These are phyloP conservation scores for Pythium grandisporangium DNA, from an alignment of 352 stramenopile genomes.

Conservation along the genomic window DNA sequence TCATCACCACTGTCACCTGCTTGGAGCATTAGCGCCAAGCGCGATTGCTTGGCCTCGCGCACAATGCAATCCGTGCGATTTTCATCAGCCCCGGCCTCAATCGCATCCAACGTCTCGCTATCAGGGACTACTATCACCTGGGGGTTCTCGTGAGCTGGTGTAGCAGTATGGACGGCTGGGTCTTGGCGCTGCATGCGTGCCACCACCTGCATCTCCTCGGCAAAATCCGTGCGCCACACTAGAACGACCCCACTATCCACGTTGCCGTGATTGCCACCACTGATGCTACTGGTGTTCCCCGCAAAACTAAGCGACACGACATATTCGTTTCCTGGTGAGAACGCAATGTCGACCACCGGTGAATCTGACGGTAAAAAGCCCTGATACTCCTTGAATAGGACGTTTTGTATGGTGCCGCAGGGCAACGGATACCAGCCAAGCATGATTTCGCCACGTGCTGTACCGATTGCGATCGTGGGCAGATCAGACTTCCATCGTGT, in stretches of 20 bases:
- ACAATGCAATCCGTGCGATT: too few relatives aligned
- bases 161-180: too few relatives aligned
- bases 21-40: too few relatives aligned
- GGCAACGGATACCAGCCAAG: conserved; percentile 64
- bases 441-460: conserved; percentile 40
- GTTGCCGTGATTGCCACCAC: conserved; percentile 18
- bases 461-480: conserved; percentile 34
- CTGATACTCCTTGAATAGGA: conserved; percentile 49
- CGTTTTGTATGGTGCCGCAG: conserved; percentile 16
- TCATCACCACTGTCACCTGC: conserved; percentile 40
- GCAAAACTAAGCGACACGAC: conserved; percentile 35
- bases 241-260: conserved; percentile 23
- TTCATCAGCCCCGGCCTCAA: too few relatives aligned
- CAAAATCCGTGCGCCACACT: conserved; percentile 71
- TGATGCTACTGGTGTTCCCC: too few relatives aligned
- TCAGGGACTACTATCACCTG: too few relatives aligned
- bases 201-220: conserved; percentile 49
- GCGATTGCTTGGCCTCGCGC: too few relatives aligned
- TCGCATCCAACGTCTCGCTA: too few relatives aligned
- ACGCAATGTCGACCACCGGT: conserved; percentile 33
- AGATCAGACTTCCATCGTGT: conserved; percentile 33
- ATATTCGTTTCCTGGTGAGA: conserved; percentile 43
- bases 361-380: conserved; percentile 30
- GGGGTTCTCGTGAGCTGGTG: too few relatives aligned
- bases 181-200: too few relatives aligned